Percentiles rank a stretch among this genome's conserved stretches.
phyloP scores from a whole-genome alignment of 2,329 filamentous ascomycete species.

The Aspergillus latus region DNA sequence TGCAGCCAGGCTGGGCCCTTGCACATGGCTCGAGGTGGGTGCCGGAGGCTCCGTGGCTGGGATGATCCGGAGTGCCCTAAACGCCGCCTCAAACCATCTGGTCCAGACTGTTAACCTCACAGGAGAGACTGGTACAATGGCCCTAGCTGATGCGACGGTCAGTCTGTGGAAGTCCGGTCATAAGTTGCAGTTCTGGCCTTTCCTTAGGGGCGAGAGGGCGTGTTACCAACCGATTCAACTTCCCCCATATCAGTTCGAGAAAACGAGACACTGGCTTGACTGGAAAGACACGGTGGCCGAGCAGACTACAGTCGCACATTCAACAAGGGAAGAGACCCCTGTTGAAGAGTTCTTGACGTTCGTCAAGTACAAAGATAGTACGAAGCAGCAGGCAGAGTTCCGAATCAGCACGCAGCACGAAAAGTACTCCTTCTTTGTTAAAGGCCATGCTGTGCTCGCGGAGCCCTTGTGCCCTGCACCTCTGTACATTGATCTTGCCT shows the following conservation, averaged over 20 bases:
- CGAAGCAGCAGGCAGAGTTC: neutral
- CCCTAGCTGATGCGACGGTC: slow-evolving; percentile 2
- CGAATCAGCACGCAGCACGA: slow-evolving; percentile 3
- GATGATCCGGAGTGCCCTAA: slow-evolving; percentile 35
- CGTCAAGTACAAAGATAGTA: neutral
- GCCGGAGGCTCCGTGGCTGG: slow-evolving; percentile 26
- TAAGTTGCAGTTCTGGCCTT: slow-evolving; percentile 8
- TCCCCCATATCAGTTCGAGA: slow-evolving; percentile 46
- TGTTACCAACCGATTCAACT: slow-evolving; percentile 29
- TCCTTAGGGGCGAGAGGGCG: slow-evolving; percentile 21
- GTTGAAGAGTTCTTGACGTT: neutral
- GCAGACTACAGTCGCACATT: too few relatives aligned
- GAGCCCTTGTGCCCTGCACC: slow-evolving; percentile 15
- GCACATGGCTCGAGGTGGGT: slow-evolving; percentile 43
- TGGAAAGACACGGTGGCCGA: neutral
- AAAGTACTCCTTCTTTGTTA: slow-evolving; percentile 1
- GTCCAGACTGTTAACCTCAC: slow-evolving; percentile 18
- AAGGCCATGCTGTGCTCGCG: slow-evolving; percentile 16
- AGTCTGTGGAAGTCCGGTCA: slow-evolving; percentile 36
- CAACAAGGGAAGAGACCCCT: neutral
- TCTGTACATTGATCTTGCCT: slow-evolving; percentile 14
- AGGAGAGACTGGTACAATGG: neutral
- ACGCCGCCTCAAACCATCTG: neutral
- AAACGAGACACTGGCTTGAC: slow-evolving; percentile 11
- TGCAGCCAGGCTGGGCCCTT: slow-evolving; percentile 15